A percentile compares a stretch with the other conserved stretches of the same genome.
Conservation (phyloP, 148 eudicot genomes). For the Persicaria tinctoria region DNA sequence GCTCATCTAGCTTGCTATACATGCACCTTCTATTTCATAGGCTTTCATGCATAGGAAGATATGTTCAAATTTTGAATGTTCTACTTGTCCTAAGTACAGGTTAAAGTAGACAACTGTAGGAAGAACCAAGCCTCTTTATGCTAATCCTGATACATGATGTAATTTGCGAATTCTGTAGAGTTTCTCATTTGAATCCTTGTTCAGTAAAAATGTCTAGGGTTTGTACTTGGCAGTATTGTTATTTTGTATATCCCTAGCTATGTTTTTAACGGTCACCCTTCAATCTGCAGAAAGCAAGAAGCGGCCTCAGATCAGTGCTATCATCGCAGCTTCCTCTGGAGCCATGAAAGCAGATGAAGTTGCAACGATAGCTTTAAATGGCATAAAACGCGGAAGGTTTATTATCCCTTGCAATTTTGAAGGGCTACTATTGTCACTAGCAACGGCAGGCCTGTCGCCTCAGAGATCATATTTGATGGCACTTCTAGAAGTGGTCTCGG, state of each 20-base stretch:
- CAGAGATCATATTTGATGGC: conserved; percentile 82
- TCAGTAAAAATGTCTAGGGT: no score
- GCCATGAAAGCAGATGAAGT: conserved; percentile 84
- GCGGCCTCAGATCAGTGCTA: conserved; percentile 55
- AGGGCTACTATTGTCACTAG: conserved; percentile 53
- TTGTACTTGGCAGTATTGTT: no score
- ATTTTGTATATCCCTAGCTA: neutral
- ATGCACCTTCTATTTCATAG: no score
- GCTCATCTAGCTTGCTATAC: no score
- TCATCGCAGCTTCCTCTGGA: conserved; percentile 77
- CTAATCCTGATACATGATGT: no score
- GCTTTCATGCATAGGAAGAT: neutral
- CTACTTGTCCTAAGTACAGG: no score
- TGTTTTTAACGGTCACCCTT: neutral
- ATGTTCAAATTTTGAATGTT: neutral
- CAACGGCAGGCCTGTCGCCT: conserved; percentile 79
- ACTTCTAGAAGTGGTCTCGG: conserved; percentile 63
- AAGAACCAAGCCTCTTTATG: no score
- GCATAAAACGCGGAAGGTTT: conserved; percentile 61
- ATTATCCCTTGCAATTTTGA: conserved; percentile 77
- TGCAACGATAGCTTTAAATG: conserved; percentile 62
- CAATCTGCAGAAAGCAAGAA: conserved; percentile 50
- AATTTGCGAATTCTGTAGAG: no score
- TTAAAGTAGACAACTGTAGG: no score
- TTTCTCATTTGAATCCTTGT: no score